Evolutionary conservation across 768 basidiomycete species (phyloP).

Genomic region (Krasilnikovozyma curviuscula): DNA sequence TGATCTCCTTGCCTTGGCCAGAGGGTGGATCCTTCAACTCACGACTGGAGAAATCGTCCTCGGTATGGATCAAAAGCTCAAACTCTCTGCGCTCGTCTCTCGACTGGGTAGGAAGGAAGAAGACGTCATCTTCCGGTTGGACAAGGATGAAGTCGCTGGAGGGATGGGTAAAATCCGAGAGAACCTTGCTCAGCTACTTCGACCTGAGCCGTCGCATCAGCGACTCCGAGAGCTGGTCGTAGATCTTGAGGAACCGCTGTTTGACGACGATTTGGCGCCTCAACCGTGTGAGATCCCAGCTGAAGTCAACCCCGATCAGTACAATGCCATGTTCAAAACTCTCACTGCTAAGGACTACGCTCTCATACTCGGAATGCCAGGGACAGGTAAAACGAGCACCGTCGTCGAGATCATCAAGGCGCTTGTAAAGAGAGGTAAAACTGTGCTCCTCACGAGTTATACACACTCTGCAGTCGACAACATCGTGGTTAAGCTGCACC

Average conservation of each 20-base stretch:
- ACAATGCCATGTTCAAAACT: slow-evolving; percentile 49
- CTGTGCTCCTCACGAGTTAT: slow-evolving; percentile 71
- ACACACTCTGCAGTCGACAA: slow-evolving; percentile 98
- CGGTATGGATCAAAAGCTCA: slow-evolving; percentile 66
- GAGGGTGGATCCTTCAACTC: slow-evolving; percentile 65
- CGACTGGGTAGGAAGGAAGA: slow-evolving; percentile 20
- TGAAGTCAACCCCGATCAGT: slow-evolving; percentile 52
- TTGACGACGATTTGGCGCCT: slow-evolving; percentile 29
- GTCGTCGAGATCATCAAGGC: slow-evolving; percentile 69
- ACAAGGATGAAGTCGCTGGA: slow-evolving; percentile 74
- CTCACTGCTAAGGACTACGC: slow-evolving; percentile 73
- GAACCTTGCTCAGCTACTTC: slow-evolving; percentile 77
- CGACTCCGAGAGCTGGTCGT: slow-evolving; percentile 57
- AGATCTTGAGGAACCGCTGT: slow-evolving; percentile 51
- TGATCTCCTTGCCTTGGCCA: slow-evolving; percentile 56
- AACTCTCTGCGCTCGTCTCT: slow-evolving; percentile 32
- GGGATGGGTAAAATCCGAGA: slow-evolving; percentile 77
- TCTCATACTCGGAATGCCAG: slow-evolving; percentile 89
- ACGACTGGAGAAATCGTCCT: slow-evolving; percentile 44
- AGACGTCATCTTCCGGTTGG: slow-evolving; percentile 51
- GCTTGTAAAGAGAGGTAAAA: slow-evolving; percentile 63
- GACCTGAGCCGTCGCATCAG: slow-evolving; percentile 40
- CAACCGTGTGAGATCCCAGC: slow-evolving; percentile 21
- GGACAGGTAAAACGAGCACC: slow-evolving; percentile 92
- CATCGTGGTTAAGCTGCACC: slow-evolving; percentile 64